Base-by-base conservation (phyloP, 1,284 basidiomycete genomes). In the Polyporus tsugae region DNA sequence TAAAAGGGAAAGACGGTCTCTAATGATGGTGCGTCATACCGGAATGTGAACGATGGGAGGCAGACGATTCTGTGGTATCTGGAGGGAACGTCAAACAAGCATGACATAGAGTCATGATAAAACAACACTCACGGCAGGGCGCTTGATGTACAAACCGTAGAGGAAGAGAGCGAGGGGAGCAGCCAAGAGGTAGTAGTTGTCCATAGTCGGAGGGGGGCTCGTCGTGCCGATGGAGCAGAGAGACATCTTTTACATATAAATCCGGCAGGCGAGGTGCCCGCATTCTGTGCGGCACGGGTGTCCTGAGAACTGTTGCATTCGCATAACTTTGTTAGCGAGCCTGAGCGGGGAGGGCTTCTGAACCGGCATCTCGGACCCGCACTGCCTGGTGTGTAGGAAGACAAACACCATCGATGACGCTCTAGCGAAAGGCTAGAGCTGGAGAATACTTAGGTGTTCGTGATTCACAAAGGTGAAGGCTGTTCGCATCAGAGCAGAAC, bases 11-110 rank as follows among this genome's bases (percentile, higher is more conserved):
- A 38, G 5, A n/a, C 11, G 22, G 3, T 36, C 17, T 22, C 4
- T 29, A 33, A 15, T 0, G 29, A 35, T 22, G 41, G 15, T 11
- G 10, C 1, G 10, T 15, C 36, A 2, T 60, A 75, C 73, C 52
- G 74, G 63, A 22, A 75, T 74, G 10, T 74, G 64, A 1, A 75
- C 66, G 19, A 72, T 63, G 2, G 74, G 74, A 19, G 74, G 74
- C 7, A 72, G 68, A 13, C 68, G 70, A 52, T 73, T 67, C 41
- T 66, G 65, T 2, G 71, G 61, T n/a, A 72, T 68, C 74, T 74
- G 38, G 1, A 11, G 44, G 11, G 22, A 10, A 6, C 10, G 19
- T 39, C 9, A 65, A 19, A 33, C 46, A 46, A 9, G 6, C 5
- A 7, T 19, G 7, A 25, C 17, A 4, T 3, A 35, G 46, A 44